Conservation (phyloP, 2,329 filamentous ascomycete species). For the Colletotrichum echinochloae region DNA sequence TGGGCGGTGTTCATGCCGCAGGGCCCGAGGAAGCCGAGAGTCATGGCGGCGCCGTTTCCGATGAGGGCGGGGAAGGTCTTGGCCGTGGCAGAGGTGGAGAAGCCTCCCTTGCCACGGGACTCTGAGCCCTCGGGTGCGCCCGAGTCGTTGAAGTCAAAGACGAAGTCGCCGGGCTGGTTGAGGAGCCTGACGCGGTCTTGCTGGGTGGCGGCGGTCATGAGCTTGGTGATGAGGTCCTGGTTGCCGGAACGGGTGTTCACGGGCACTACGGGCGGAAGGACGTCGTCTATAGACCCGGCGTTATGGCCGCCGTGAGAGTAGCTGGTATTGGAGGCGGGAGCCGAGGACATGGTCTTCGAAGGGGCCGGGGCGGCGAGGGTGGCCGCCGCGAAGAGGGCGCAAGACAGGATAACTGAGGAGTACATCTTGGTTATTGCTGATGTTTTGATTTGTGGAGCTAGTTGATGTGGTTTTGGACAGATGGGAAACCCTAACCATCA, state of each 20-base stretch:
- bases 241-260: slow-evolving; percentile 60
- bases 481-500: slow-evolving; percentile 12
- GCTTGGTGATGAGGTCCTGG: slow-evolving; percentile 59
- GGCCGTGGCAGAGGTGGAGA: slow-evolving; percentile 55
- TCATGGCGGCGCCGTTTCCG: slow-evolving; percentile 59
- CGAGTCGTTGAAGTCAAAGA: slow-evolving; percentile 57
- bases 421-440: slow-evolving; percentile 30
- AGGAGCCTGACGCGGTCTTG: slow-evolving; percentile 49
- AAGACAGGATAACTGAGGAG: slow-evolving; percentile 35
- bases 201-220: slow-evolving; percentile 51
- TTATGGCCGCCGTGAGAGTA: too few species aligned
- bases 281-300: slow-evolving; percentile 40
- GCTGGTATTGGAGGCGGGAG: slow-evolving; percentile 10
- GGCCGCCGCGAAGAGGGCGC: slow-evolving; percentile 37
- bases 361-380: slow-evolving; percentile 38
- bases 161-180: slow-evolving; percentile 52
- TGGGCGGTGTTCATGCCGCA: slow-evolving; percentile 66
- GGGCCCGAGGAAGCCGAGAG: slow-evolving; percentile 60
- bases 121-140: slow-evolving; percentile 33
- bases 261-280: slow-evolving; percentile 46
- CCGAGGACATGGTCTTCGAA: not conserved
- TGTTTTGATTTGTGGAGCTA: not conserved
- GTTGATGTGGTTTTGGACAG: slow-evolving; percentile 2
- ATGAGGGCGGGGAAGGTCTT: slow-evolving; percentile 64
- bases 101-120: slow-evolving; percentile 52